These are phyloP conservation scores for Melampsora larici-populina DNA, from an alignment of 1,284 basidiomycete genomes.

Conservation along the genomic window DNA sequence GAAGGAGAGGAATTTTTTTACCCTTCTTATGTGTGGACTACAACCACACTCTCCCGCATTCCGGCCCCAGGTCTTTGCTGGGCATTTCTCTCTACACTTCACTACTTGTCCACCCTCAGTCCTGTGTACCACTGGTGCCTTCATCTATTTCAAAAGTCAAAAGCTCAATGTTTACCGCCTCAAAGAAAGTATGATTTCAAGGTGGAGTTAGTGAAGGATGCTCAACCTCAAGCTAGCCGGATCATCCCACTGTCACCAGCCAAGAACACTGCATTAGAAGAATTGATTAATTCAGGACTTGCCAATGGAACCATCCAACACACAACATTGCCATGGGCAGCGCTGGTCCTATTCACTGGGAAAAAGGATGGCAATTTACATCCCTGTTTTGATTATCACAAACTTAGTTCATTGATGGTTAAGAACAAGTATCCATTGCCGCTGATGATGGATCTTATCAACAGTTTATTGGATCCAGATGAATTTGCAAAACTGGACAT, in stretches of 20 bases:
- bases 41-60: no score
- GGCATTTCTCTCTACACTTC: no score
- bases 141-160: neutral
- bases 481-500: neutral
- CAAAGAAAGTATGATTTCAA: neutral
- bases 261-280: neutral
- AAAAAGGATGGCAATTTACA: no score
- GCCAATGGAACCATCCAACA: neutral
- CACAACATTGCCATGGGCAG: neutral
- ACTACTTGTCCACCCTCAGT: no score
- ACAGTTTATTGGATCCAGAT: neutral
- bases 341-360: neutral
- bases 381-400: neutral
- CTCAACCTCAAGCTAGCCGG: neutral
- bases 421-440: no score
- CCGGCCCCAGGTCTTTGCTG: no score
- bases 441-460: no score
- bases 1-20: no score
- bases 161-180: neutral
- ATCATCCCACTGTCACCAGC: conserved; percentile 2
- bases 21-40: no score
- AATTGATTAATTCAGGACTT: neutral
- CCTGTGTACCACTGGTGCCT: neutral
- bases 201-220: neutral
- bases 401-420: no score